Conservation (phyloP, 2,329 filamentous ascomycete genomes). For the Phoma sp. region DNA sequence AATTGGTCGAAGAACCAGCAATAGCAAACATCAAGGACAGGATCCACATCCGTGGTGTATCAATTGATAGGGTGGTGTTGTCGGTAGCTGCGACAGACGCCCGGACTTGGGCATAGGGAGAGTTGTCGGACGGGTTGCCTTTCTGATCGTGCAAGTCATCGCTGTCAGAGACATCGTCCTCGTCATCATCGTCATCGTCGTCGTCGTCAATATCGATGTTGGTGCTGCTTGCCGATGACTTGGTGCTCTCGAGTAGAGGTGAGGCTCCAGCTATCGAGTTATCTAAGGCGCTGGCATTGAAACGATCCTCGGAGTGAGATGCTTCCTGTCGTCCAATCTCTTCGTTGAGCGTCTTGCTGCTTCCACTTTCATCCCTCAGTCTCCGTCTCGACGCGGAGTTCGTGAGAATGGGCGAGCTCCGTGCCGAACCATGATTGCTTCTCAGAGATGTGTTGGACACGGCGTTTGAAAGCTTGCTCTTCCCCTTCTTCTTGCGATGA, state of each 20-base stretch:
- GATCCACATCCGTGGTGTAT: conserved; percentile 87
- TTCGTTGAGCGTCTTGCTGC: conserved; percentile 35
- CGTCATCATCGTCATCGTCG: conserved; percentile 30
- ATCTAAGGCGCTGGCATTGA: conserved; percentile 39
- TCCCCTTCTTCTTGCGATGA: conserved; percentile 40
- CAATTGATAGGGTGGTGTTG: conserved; percentile 79
- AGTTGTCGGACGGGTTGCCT: conserved; percentile 69
- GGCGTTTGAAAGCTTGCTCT: conserved; percentile 43
- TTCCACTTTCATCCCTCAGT: conserved; percentile 31
- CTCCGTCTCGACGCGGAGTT: conserved; percentile 36
- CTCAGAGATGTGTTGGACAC: conserved; percentile 22
- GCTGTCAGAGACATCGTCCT: conserved; percentile 46
- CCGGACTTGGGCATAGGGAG: conserved; percentile 79
- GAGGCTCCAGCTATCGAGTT: conserved; percentile 31
- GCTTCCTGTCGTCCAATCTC: conserved; percentile 38
- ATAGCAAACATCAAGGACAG: conserved; percentile 82
- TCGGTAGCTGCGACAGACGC: conserved; percentile 80
- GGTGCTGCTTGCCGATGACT: conserved; percentile 42
- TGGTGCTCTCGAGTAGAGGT: conserved; percentile 33
- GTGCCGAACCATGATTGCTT: conserved; percentile 24
- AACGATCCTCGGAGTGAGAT: conserved; percentile 41
- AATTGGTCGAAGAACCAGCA: conserved; percentile 81
- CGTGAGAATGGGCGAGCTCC: conserved; percentile 29
- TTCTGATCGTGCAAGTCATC: conserved; percentile 46
- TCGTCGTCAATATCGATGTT: conserved; percentile 35